Percentiles rank a stretch among this genome's conserved stretches.
Conservation (phyloP, 805 yeast species). For the Saccharomycopsis guyanensis region DNA sequence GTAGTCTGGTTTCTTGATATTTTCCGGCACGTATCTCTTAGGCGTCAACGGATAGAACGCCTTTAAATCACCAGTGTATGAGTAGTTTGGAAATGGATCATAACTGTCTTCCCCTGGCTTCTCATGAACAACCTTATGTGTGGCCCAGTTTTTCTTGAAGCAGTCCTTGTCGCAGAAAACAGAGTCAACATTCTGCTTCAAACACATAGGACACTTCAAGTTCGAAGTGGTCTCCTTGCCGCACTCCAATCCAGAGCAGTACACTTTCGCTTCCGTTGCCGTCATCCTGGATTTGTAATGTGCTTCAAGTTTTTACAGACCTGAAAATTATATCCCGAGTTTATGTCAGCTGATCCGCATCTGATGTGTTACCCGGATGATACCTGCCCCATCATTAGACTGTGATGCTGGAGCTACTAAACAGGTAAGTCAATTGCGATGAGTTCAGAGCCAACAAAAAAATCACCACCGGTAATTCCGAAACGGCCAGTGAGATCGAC, state of each 20-base stretch:
- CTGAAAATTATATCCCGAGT: too few relatives aligned
- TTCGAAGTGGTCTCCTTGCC: constrained; percentile 70
- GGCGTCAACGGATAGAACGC: constrained; percentile 79
- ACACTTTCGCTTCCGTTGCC: constrained; percentile 14
- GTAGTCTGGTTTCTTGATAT: constrained; percentile 74
- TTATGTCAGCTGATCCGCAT: too few relatives aligned
- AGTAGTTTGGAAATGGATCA: constrained; percentile 80
- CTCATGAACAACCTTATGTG: constrained; percentile 70
- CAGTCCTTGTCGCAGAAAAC: constrained; percentile 81
- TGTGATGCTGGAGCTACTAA: too few relatives aligned
- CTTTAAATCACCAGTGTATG: constrained; percentile 65
- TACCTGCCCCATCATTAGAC: too few relatives aligned
- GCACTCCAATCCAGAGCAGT: constrained; percentile 77
- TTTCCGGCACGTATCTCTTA: constrained; percentile 61
- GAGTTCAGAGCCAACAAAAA: too few relatives aligned
- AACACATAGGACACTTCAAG: constrained; percentile 86
- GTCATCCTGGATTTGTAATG: too few relatives aligned
- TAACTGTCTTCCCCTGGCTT: constrained; percentile 56
- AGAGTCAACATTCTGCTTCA: constrained; percentile 56
- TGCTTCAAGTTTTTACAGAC: too few relatives aligned
- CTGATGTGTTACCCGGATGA: too few relatives aligned
- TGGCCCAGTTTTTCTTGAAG: constrained; percentile 62
- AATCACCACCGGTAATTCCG: constrained; percentile 10
- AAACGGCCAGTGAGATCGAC: constrained; percentile 1
- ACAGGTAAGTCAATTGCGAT: too few relatives aligned